Conservation (phyloP, 2,329 filamentous ascomycete species). For the Corinectria fuckeliana region DNA sequence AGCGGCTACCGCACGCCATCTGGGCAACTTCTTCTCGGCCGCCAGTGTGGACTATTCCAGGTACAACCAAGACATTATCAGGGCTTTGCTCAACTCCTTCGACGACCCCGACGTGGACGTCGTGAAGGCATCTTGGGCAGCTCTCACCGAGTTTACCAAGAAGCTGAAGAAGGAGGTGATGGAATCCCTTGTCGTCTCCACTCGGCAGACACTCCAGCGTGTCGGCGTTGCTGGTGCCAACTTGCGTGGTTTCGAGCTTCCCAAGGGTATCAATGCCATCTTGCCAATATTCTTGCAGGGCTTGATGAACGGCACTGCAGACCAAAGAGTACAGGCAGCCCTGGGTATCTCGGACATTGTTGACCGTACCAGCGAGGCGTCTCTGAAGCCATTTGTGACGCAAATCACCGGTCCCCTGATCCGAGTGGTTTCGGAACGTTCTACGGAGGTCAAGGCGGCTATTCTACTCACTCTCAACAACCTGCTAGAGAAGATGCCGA, state of each 20-base stretch:
- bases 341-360: slow-evolving; percentile 95
- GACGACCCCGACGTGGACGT: slow-evolving; percentile 84
- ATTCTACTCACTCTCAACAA: slow-evolving; percentile 95
- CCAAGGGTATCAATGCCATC: slow-evolving; percentile 96
- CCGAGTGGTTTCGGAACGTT: slow-evolving; percentile 95
- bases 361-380: slow-evolving; percentile 85
- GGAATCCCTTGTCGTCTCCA: slow-evolving; percentile 89
- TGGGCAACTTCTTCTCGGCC: slow-evolving; percentile 84
- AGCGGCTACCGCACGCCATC: slow-evolving; percentile 76
- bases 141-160: slow-evolving; percentile 86
- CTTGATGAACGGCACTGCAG: slow-evolving; percentile 92
- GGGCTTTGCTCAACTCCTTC: slow-evolving; percentile 88
- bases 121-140: slow-evolving; percentile 88
- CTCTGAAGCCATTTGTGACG: slow-evolving; percentile 92
- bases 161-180: slow-evolving; percentile 96
- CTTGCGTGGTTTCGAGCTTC: slow-evolving; percentile 86
- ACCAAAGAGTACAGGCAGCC: slow-evolving; percentile 90
- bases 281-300: slow-evolving; percentile 97
- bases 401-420: slow-evolving; percentile 98
- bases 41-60: slow-evolving; percentile 88
- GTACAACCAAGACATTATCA: slow-evolving; percentile 95
- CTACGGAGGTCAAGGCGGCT: slow-evolving; percentile 93
- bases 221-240: slow-evolving; percentile 87
- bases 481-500: slow-evolving; percentile 93
- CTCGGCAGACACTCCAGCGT: slow-evolving; percentile 83